phyloP scores from a whole-genome alignment of 2,329 filamentous ascomycete genomes.

The Fusarium oxysporum region DNA sequence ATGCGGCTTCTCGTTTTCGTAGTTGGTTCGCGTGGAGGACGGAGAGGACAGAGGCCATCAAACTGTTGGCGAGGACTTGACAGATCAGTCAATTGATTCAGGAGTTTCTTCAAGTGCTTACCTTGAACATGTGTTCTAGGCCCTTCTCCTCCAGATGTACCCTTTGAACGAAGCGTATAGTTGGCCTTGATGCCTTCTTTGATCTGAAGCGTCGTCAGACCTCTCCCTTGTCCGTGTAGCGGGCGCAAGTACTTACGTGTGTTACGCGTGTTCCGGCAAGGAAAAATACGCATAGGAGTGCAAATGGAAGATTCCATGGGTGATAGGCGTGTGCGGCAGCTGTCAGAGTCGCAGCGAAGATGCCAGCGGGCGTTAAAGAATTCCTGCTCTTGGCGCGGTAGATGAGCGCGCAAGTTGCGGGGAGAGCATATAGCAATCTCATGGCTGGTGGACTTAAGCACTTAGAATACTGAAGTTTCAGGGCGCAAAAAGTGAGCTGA shows the following conservation, averaged over 20 bases:
- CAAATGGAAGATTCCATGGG: constrained; percentile 93
- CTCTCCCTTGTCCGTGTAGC: neutral
- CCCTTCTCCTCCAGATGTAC: constrained; percentile 81
- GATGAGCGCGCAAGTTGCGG: constrained; percentile 69
- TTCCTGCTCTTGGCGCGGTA: constrained; percentile 77
- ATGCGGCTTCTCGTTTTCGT: constrained; percentile 56
- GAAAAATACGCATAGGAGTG: constrained; percentile 86
- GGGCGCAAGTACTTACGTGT: constrained; percentile 65
- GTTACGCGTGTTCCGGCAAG: constrained; percentile 85
- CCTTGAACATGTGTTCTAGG: constrained; percentile 86
- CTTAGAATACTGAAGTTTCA: constrained; percentile 9
- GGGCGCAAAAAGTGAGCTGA: constrained; percentile 4
- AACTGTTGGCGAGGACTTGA: constrained; percentile 84
- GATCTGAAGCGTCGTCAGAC: constrained; percentile 63
- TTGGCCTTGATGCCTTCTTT: constrained; percentile 88
- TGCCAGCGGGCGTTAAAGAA: constrained; percentile 81
- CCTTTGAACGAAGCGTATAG: constrained; percentile 81
- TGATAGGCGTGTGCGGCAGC: constrained; percentile 87
- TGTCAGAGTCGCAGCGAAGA: constrained; percentile 77
- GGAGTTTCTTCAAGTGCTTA: constrained; percentile 40
- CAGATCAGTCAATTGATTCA: neutral
- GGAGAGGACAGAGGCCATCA: constrained; percentile 75
- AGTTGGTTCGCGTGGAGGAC: constrained; percentile 72
- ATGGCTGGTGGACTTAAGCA: constrained; percentile 52
- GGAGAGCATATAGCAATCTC: constrained; percentile 68